phyloP scores from a whole-genome alignment of 495 filamentous ascomycete genomes.

The Trichoderma virens region DNA sequence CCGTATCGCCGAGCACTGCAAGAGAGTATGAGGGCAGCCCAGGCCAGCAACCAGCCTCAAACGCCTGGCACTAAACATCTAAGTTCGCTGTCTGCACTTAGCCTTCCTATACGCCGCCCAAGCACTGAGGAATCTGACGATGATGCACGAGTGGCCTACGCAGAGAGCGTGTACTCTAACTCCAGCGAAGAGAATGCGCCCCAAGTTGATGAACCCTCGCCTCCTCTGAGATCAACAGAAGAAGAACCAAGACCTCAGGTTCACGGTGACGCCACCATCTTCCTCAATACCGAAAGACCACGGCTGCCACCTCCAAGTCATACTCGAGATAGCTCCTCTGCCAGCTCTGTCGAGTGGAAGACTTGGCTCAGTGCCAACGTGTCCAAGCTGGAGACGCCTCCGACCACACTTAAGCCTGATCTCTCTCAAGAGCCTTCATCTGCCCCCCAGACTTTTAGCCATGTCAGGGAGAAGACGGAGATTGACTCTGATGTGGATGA shows the following conservation, averaged over 20 bases:
- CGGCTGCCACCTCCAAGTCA: not conserved
- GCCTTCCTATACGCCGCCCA: slow-evolving; percentile 20
- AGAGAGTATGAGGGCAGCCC: slow-evolving; percentile 29
- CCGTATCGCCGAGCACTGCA: slow-evolving; percentile 48
- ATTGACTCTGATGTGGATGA: slow-evolving; percentile 43
- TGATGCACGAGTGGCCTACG: slow-evolving; percentile 25
- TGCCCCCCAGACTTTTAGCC: slow-evolving; percentile 32
- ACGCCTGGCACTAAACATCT: slow-evolving; percentile 36
- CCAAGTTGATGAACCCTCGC: not conserved
- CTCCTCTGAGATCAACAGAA: not conserved
- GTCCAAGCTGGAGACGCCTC: slow-evolving; percentile 36
- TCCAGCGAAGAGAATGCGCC: slow-evolving; percentile 16
- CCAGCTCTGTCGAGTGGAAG: slow-evolving; percentile 47
- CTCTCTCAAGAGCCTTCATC: slow-evolving; percentile 31
- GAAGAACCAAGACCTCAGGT: not conserved
- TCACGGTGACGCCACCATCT: not conserved
- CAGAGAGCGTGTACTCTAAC: slow-evolving; percentile 39
- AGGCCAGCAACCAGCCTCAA: slow-evolving; percentile 12
- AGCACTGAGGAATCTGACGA: slow-evolving; percentile 25
- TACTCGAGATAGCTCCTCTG: slow-evolving; percentile 21
- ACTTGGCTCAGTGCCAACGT: slow-evolving; percentile 44
- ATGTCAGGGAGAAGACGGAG: slow-evolving; percentile 55
- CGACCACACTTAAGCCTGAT: slow-evolving; percentile 17
- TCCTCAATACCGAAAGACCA: not conserved
- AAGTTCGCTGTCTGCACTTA: slow-evolving; percentile 32